These are phyloP conservation scores for Trichosporon sp. DNA, from an alignment of 1,284 basidiomycete species.

Conservation along the genomic window DNA sequence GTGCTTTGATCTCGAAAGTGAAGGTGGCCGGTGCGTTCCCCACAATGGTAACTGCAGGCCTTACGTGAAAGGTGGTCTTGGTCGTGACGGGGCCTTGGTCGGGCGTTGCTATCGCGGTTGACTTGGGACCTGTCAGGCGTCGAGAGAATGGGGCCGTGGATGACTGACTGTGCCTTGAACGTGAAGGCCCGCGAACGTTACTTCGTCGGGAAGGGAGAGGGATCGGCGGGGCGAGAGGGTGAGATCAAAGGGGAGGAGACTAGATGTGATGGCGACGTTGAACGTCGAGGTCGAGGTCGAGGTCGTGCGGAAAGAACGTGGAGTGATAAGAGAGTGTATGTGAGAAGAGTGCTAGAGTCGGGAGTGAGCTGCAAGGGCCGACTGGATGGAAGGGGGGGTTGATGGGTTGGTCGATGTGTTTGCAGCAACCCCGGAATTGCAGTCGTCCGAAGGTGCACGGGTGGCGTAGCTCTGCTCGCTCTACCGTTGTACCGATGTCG, in stretches of 20 bases:
- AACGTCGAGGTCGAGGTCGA: not conserved
- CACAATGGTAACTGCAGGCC: not conserved
- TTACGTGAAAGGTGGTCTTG: not conserved
- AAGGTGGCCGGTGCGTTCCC: not conserved
- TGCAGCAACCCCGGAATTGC: not conserved
- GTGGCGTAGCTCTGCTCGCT: not conserved
- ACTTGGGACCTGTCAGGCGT: not conserved
- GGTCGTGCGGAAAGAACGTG: not conserved
- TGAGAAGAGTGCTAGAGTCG: not conserved
- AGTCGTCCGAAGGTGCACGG: not conserved
- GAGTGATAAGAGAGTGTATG: not conserved
- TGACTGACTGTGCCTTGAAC: not conserved
- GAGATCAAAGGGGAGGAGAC: not conserved
- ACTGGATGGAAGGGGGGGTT: too few relatives aligned
- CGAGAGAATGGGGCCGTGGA: not conserved
- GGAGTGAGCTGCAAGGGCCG: not conserved
- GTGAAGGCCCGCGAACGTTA: not conserved
- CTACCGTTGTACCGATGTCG: not conserved
- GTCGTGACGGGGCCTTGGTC: not conserved
- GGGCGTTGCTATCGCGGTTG: not conserved
- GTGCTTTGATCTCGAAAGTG: constrained; percentile 1
- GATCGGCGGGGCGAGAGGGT: not conserved
- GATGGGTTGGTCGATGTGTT: not conserved
- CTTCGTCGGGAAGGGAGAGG: not conserved
- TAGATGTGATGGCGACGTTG: not conserved